Evolutionary conservation across 331 rosid genomes (phyloP).

Genomic region (Arachis monticola): DNA sequence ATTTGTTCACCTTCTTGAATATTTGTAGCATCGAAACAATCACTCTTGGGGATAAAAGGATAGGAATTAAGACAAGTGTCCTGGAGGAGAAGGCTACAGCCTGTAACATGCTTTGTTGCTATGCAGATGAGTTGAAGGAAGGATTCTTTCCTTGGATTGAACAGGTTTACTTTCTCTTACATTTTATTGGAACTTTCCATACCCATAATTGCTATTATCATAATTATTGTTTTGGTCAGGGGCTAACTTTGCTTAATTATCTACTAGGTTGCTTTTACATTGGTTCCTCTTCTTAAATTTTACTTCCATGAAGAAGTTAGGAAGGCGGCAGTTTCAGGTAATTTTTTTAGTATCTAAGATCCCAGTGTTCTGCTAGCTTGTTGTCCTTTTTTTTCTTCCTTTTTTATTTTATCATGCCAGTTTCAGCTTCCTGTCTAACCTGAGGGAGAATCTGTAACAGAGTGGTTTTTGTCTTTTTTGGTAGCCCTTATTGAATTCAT

Average conservation of each 20-base stretch:
- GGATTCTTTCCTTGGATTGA: conserved; percentile 85
- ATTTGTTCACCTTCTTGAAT: conserved; percentile 16
- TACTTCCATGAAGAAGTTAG: conserved; percentile 85
- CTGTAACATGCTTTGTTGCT: conserved; percentile 82
- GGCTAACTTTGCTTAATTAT: conserved; percentile 43
- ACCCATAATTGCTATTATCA: background rate
- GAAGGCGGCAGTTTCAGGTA: conserved; percentile 87
- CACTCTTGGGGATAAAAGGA: conserved; percentile 79
- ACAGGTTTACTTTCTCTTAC: conserved; percentile 52
- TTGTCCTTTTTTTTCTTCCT: too few relatives aligned
- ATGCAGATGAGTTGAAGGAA: conserved; percentile 83
- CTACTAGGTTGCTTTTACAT: conserved; percentile 72
- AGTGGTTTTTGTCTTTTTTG: conserved; percentile 6
- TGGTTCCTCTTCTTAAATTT: conserved; percentile 83
- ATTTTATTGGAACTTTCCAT: conserved; percentile 11
- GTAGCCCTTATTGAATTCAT: background rate
- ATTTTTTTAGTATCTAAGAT: conserved; percentile 21
- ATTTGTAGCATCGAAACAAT: conserved; percentile 73
- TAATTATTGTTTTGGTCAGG: background rate
- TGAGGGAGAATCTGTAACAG: too few relatives aligned
- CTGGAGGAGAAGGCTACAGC: conserved; percentile 85
- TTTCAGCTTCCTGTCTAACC: too few relatives aligned
- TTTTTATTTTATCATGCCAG: too few relatives aligned
- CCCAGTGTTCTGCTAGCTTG: conserved; percentile 8
- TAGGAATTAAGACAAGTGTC: conserved; percentile 79